Base-by-base conservation (phyloP, 2,329 filamentous ascomycete species). In the Cladosporium sp. region DNA sequence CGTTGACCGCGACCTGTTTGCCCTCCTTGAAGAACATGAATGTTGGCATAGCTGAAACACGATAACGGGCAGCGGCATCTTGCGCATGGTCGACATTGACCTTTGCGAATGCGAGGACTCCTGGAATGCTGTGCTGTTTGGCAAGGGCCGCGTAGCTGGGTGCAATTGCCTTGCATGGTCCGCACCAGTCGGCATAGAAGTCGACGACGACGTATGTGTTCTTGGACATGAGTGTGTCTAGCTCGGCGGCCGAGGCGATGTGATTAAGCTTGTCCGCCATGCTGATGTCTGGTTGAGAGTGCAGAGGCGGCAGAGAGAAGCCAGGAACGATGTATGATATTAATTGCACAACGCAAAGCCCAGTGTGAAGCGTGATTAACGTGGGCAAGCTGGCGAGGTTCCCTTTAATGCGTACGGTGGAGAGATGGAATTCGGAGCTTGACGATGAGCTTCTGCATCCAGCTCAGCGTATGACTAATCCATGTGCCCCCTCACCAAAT, bases 151-250 rank as follows among this genome's bases (percentile, higher is more conserved):
- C 81, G 58, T 96, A 78, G 61, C 85, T 75, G 59, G 92, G 93
- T n/a, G 90, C 84, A 68, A 97, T 94, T 67, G 86, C 82, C 81
- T 92, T 96, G 88, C 92, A 97, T 60, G 93, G 92, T 60, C 91
- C 91, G 80, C 92, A 97, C 92, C 92, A 97, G 61, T 80, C 84
- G 57, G 92, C 92, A 74, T 88, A 91, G 78, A 85, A 91, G 79
- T 97, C 93, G 69, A 97, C 78, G 60, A 97, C 78, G 45, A 48
- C 45, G 45, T 48, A 48, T 48, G 45, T 48, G 45, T 48, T 48
- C 5, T 48, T 35, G 17, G 45, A 48, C 45, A 48, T 48, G 45
- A 48, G 45, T 8, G 45, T 35, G 45, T 48, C 45, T 22, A 48
- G 45, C 45, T 34, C 45, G 6, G 45, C 45, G 45, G 45, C 45